Conservation (phyloP, 345 rosid genomes). For the Mangifera indica region DNA sequence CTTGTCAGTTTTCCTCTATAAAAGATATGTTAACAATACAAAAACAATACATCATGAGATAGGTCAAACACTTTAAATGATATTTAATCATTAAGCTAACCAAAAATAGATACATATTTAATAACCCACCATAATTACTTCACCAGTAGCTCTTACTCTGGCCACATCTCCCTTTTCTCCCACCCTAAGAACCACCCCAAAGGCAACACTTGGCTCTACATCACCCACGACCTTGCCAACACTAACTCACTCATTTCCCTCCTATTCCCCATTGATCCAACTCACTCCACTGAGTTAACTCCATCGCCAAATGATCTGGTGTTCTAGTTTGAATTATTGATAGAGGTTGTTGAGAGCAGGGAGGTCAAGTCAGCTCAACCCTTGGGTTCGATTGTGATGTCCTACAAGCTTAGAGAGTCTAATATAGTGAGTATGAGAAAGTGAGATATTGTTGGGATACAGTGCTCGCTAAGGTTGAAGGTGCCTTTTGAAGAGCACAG, state of each 20-base stretch:
- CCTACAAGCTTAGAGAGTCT: conserved; percentile 75
- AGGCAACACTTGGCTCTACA: conserved; percentile 80
- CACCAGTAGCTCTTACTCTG: conserved; percentile 96
- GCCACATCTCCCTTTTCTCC: conserved; percentile 83
- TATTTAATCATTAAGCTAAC: too few relatives aligned
- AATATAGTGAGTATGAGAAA: conserved; percentile 71
- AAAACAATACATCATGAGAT: too few relatives aligned
- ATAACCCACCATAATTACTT: conserved; percentile 72
- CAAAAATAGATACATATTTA: too few relatives aligned
- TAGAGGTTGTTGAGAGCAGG: conserved; percentile 73
- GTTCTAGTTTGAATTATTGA: conserved; percentile 83
- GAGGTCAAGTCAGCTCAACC: conserved; percentile 61
- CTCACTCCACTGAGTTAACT: not conserved
- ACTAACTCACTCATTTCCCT: conserved; percentile 45
- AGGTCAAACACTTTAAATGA: too few relatives aligned
- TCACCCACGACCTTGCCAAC: conserved; percentile 68
- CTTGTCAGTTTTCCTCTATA: too few relatives aligned
- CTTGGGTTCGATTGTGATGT: conserved; percentile 67
- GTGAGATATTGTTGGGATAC: conserved; percentile 77
- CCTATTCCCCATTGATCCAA: conserved; percentile 40
- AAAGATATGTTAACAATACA: too few relatives aligned
- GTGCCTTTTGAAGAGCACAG: conserved; percentile 70
- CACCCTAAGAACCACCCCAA: conserved; percentile 51
- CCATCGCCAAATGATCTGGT: conserved; percentile 42
- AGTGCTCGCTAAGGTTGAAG: conserved; percentile 83